Base-by-base conservation (phyloP, 2,329 filamentous ascomycete species). In the Aspergillus ochraceus region DNA sequence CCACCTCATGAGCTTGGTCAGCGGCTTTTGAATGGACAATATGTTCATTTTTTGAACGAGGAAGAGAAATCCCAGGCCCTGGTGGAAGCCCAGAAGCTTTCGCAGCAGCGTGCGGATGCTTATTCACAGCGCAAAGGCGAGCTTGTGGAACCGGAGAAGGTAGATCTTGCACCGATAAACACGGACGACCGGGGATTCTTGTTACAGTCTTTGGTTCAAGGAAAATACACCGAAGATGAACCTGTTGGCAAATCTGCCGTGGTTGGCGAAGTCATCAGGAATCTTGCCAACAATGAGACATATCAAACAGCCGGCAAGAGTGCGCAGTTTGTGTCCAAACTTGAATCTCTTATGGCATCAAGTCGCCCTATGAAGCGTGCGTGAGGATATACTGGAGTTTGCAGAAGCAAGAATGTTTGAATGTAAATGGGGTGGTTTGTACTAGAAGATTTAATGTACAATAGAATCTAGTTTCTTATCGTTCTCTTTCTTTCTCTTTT, bases 211-310 rank as follows among this genome's bases (percentile, higher is more conserved):
- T 65, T 74, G 50, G 71, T 72, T 39, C 66, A 66, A 50, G 77
- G 77, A 11, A 68, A 70, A 46, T 78, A 78, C 52, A 66, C 71
- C 9, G 51, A 59, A n/a, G 54, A 59, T 10, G 36, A 62, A n/a
- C 50, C 61, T 46, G 54, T 55, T 29, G 62, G 57, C 17, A 68
- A 71, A 39, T 64, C 63, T 22, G 65, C 72, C 22, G 61, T 76
- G 17, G 51, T 77, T 46, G 65, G 64, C 19, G 69, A 74, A 52
- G 70, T 79, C 45, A 47, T 70, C 22, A 73, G 67, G 55, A 75
- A 74, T 58, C 68, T 79, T 24, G 64, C 67, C n/a, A 78, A 76
- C 55, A 80, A 80, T 53, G 70, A 70, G 49, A 79, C 76, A 14
- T 80, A 78, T 64, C 70, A 72, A n/a, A 69, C 68, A 17, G 59